Percentiles rank a stretch among this genome's conserved stretches.
Conservation (phyloP, 1,284 basidiomycete genomes). For the Cryptococcus wingfieldii region DNA sequence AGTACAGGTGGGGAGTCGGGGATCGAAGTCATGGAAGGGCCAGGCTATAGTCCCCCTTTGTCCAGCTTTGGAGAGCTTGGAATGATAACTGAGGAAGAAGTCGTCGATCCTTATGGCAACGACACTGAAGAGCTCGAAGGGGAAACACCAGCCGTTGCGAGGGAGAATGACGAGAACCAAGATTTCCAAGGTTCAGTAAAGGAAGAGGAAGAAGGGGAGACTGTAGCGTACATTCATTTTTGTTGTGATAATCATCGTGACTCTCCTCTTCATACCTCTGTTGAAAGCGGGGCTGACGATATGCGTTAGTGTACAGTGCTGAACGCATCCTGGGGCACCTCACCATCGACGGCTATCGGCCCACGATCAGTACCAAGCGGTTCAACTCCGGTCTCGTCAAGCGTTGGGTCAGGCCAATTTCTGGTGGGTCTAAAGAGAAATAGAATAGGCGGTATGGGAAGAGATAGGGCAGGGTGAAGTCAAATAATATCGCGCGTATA, state of each 20-base stretch:
- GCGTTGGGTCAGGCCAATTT: not conserved
- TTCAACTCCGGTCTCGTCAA: conserved; percentile 12
- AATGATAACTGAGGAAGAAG: not conserved
- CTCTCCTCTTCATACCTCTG: not conserved
- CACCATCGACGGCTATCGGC: conserved; percentile 11
- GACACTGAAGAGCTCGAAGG: not conserved
- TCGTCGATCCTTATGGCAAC: not conserved
- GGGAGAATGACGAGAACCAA: not conserved
- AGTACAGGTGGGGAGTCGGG: not conserved
- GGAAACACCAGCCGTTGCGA: not conserved
- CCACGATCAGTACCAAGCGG: conserved; percentile 8
- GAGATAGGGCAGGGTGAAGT: too few species aligned
- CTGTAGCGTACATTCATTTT: conserved; percentile 20
- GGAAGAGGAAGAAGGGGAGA: not conserved
- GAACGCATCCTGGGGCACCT: conserved; percentile 9
- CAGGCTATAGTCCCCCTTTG: not conserved
- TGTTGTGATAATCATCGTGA: conserved; percentile 10
- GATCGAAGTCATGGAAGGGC: not conserved
- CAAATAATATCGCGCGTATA: too few species aligned
- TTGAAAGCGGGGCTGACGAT: not conserved
- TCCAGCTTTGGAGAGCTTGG: not conserved
- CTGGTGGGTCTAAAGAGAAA: too few species aligned
- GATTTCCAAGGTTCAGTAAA: not conserved
- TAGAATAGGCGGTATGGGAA: too few species aligned
- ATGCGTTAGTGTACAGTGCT: conserved; percentile 8